phyloP scores from a whole-genome alignment of 495 filamentous ascomycete species.

The Aspergillus nanangensis region DNA sequence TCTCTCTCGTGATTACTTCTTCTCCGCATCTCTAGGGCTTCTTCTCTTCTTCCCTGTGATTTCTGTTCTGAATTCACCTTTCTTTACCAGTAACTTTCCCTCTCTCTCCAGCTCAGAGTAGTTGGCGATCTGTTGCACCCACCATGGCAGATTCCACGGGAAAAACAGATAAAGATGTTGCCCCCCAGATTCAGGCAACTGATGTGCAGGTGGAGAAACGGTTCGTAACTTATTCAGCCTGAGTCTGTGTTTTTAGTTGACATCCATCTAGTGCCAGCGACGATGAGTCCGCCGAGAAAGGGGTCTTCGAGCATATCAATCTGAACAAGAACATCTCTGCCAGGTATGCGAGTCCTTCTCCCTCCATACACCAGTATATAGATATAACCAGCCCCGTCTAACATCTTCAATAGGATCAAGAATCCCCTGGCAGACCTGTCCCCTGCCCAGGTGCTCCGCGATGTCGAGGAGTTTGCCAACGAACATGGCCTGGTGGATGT shows the following conservation, averaged over 20 bases:
- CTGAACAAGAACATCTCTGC: slow-evolving; percentile 48
- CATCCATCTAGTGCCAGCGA: slow-evolving; percentile 11
- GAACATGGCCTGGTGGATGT: slow-evolving; percentile 43
- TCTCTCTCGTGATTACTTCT: too few species aligned
- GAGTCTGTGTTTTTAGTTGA: not conserved
- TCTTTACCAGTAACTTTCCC: not conserved
- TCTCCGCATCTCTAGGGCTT: not conserved
- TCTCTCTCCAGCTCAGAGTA: not conserved
- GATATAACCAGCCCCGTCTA: not conserved
- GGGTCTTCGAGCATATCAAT: slow-evolving; percentile 35
- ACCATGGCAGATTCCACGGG: slow-evolving; percentile 1
- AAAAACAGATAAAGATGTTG: not conserved
- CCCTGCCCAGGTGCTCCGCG: slow-evolving; percentile 42
- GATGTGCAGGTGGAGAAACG: slow-evolving; percentile 2
- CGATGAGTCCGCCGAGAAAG: slow-evolving; percentile 27
- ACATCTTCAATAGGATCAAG: slow-evolving; percentile 44
- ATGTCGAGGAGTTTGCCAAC: slow-evolving; percentile 53
- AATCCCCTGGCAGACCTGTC: slow-evolving; percentile 58
- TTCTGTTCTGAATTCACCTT: not conserved
- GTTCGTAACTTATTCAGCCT: not conserved
- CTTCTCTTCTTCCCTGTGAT: not conserved
- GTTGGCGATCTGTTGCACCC: not conserved
- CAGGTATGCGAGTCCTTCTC: slow-evolving; percentile 28
- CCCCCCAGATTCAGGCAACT: slow-evolving; percentile 2
- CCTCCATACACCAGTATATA: not conserved